These are phyloP conservation scores for Oemleria cerasiformis DNA, from an alignment of 306 rosid genomes.

Conservation along the genomic window DNA sequence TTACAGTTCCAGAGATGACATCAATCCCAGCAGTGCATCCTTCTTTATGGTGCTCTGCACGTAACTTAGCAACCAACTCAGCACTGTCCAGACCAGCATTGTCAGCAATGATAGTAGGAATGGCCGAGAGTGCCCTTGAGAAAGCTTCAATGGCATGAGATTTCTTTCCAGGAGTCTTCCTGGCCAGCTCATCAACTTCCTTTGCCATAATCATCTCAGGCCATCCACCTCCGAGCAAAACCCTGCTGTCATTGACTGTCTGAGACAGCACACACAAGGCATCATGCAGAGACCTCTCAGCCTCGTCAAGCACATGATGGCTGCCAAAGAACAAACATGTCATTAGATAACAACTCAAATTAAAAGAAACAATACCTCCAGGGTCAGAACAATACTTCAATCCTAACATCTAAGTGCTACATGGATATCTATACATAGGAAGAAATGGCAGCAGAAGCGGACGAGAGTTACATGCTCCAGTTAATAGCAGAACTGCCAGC, in stretches of 20 bases:
- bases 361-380: background rate
- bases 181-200: slow-evolving; percentile 84
- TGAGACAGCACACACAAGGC: slow-evolving; percentile 96
- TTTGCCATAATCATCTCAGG: slow-evolving; percentile 98
- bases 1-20: slow-evolving; percentile 90
- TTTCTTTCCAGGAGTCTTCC: slow-evolving; percentile 92
- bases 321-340: slow-evolving; percentile 42
- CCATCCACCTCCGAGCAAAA: slow-evolving; percentile 97
- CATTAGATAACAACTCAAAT: background rate
- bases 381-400: background rate
- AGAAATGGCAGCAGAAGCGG: no score
- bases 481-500: no score
- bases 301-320: slow-evolving; percentile 95
- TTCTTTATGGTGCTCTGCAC: slow-evolving; percentile 93
- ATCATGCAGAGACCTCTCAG: slow-evolving; percentile 97
- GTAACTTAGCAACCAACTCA: slow-evolving; percentile 83
- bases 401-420: background rate
- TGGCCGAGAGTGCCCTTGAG: slow-evolving; percentile 78
- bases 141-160: slow-evolving; percentile 97
- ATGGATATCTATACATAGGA: background rate
- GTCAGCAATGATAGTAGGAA: slow-evolving; percentile 90
- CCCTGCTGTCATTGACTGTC: slow-evolving; percentile 91
- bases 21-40: slow-evolving; percentile 83
- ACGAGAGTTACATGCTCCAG: no score
- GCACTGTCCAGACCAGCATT: slow-evolving; percentile 99